Evolutionary conservation across 2,329 filamentous ascomycete genomes (phyloP).

Genomic region (Phaeosphaeriaceae sp.): DNA sequence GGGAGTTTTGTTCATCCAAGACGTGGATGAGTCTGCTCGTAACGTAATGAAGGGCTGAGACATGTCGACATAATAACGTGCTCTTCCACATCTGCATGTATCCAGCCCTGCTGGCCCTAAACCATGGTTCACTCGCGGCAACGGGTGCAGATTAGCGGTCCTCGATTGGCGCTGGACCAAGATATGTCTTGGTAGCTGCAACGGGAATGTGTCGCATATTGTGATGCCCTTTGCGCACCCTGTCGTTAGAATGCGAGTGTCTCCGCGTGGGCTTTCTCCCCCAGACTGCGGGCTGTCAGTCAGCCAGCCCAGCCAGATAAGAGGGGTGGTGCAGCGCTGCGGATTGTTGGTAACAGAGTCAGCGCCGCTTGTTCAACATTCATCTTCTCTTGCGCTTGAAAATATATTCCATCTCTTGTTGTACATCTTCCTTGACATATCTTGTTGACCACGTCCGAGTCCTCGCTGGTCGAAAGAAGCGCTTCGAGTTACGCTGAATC

Average conservation of each 20-base stretch:
- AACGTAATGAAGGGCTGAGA: no score
- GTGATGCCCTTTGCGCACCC: constrained; percentile 11
- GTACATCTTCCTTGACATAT: not conserved
- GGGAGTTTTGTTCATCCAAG: no score
- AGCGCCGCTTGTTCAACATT: not conserved
- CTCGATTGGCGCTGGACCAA: constrained; percentile 1
- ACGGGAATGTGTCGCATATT: constrained; percentile 12
- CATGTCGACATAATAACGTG: not conserved
- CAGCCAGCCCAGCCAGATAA: constrained; percentile 11
- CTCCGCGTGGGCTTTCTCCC: not conserved
- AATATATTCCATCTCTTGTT: not conserved
- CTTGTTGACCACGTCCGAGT: not conserved
- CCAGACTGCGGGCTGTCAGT: constrained; percentile 11
- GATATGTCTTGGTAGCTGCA: constrained; percentile 8
- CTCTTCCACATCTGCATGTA: not conserved
- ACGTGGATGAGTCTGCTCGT: no score
- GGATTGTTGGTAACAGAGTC: not conserved
- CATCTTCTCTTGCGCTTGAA: not conserved
- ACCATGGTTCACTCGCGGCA: not conserved
- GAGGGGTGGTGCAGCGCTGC: not conserved
- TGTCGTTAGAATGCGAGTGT: constrained; percentile 4
- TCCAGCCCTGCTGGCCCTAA: not conserved
- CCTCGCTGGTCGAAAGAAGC: not conserved
- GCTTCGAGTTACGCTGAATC: not conserved
- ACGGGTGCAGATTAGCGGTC: not conserved